Evolutionary conservation across 345 rosid species (phyloP), one percentile per base, ranked within the genome.

Genomic region (Dipteronia sinensis): DNA sequence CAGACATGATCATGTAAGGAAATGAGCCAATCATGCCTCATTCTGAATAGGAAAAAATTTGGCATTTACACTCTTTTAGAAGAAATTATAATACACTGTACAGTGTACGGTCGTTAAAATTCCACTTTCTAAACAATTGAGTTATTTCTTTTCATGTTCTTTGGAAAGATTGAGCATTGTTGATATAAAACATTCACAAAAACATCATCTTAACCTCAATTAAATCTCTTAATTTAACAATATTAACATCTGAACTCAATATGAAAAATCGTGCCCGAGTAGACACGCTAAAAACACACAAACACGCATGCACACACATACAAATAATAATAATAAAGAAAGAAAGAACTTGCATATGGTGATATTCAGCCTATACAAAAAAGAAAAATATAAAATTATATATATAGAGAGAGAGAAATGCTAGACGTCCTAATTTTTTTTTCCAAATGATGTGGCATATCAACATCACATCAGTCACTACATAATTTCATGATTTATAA

Each of bases 191-290:
- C 49, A n/a, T 20, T 72, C 34, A 20, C 46, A 34, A 19, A 1
- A 56, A 17, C 31, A 53, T 34, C 34, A 72, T 15, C 65, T n/a
- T 34, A 20, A 72, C n/a, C 65, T 72, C 65, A 59, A 34, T 59
- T 20, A 7, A 56, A 56, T 56, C 2, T n/a, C 23, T 10, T 19
- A 12, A 38, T 20, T 34, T 38, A 16, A 11, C 20, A 22, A 72
- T 2, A 23, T 70, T 56, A 31, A 55, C n/a, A 20, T 25, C 25
- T 3, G 34, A 25, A 44, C 47, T 68, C 27, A 13, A 44, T 20
- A 51, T 16, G 64, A n/a, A n/a, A 68, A 68, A 8, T 72, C 29
- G 17, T 29, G 20, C 13, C 63, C 19, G n/a, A 34, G 55, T 51
- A 70, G 0, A 46, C 49, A 46, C 46, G 2, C 46, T 46, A 46